Evolutionary conservation across 2,329 filamentous ascomycete species (phyloP), one percentile per base, ranked within the genome.

Genomic region (Aspergillus versicolor): DNA sequence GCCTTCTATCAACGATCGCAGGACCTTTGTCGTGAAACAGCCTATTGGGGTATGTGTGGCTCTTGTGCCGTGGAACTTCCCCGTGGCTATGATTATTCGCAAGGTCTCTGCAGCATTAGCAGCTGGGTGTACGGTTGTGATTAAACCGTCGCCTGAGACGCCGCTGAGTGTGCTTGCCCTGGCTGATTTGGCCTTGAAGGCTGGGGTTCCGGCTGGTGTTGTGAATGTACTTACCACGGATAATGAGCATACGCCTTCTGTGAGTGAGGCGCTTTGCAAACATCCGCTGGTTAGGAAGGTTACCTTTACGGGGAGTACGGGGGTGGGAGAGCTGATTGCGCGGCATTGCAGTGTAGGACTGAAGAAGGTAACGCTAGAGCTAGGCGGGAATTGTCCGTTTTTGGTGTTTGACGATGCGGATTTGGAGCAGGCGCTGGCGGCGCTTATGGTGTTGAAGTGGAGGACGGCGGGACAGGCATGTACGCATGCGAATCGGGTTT

Each of bases 341-440:
- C 24, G 44, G n/a, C 55, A 21, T 51, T 21, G 68, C 7, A 63
- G 71, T 80, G 1, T 78, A 82, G 56, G 81, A 3, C 65, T 85
- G 58, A 86, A 85, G 75, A 85, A 85, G 63, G 79, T 82, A 9
- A 85, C 83, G 0, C 73, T 85, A n/a, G 84, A 86, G 64, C 75
- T 86, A 9, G 84, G 83, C 58, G 84, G 84, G 40, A 86, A 86
- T 69, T 84, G 82, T 52, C 84, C 83, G 0, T 83, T 85, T 64
- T 70, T 86, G 22, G 78, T 86, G 43, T 86, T 86, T 61, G 81
- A 84, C 60, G 84, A 86, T 67, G 83, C 82, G 15, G 79, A 84
- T 63, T 70, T 85, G 19, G 79, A 84, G 3, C 60, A 56, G 2
- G 67, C 67, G 1, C 60, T 70, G 3, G 51, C 32, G 15, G 51